Base-by-base conservation (phyloP, 495 filamentous ascomycete species). In the Daldinia bambusicola region DNA sequence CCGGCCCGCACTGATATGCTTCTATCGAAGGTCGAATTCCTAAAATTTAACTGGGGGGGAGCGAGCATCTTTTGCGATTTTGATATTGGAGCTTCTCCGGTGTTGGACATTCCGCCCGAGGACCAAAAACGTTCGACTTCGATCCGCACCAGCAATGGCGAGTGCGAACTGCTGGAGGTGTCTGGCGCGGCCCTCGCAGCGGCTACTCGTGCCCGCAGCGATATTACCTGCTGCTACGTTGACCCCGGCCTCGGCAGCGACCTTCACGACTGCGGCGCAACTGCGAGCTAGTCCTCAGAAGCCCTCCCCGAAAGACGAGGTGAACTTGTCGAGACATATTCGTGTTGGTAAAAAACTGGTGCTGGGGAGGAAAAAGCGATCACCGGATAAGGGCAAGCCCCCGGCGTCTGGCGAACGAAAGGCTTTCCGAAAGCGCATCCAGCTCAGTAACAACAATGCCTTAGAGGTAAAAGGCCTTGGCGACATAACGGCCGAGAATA, bases 381-480 rank as follows among this genome's bases (percentile, higher is more conserved):
- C 78, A 71, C 56, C 69, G 40, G 70, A 63, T 37, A 67, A 50
- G 61, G 57, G 61, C 8, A 87, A 89, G 76, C 83, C 85, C 5
- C 90, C 92, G 14, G 82, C 80, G 31, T 78, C 86, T 8, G 95
- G 94, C 63, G 93, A 97, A 83, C 89, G 94, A 74, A 97, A 93
- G 79, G 90, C 92, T 22, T 80, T 92, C 71, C 89, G 93, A 69
- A 98, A 96, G 83, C 88, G 92, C 61, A 91, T 99, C 66, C 89
- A 95, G 34, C 86, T 99, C 43, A 95, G 90, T 80, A 99, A 98
- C 80, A 90, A 91, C 74, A 98, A 97, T 82, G 95, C 95, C 38
- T 83, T 97, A 20, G 87, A 88, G 70, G 88, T 97, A 31, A 76
- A 80, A 26, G 90, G 87, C 18, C 80, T 96, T 76, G 74, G 80